phyloP scores from a whole-genome alignment of 805 yeast genomes.

The Candida sakaeoensis region DNA sequence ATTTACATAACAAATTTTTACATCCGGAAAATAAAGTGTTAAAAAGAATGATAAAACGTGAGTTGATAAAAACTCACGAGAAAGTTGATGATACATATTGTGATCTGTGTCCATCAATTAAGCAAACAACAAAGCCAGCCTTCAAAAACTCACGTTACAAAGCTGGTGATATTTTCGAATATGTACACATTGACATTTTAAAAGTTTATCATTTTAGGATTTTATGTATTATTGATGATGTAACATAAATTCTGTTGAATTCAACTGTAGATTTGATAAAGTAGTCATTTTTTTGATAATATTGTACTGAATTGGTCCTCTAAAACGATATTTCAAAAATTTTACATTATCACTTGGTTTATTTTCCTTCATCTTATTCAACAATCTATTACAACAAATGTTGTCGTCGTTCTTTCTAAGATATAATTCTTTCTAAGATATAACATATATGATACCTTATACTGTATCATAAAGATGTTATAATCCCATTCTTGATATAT shows the following conservation, averaged over 20 bases:
- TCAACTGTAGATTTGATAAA: neutral
- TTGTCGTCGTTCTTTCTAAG: neutral
- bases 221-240: neutral
- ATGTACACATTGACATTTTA: neutral
- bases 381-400: neutral
- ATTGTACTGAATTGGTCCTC: neutral
- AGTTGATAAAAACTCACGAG: neutral
- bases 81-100: slow-evolving; percentile 1
- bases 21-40: neutral
- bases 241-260: neutral
- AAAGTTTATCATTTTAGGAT: neutral
- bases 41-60: neutral
- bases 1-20: neutral
- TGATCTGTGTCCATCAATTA: neutral
- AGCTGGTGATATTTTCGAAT: slow-evolving; percentile 1
- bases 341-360: neutral
- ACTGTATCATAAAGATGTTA: neutral
- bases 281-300: neutral
- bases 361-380: neutral
- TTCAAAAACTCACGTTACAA: neutral
- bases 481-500: neutral
- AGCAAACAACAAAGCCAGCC: neutral
- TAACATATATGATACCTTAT: neutral
- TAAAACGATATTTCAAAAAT: neutral
- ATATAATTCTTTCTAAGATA: too few species aligned